Conservation (phyloP, 805 yeast species). For the Cyberlindnera euphorbiae region DNA sequence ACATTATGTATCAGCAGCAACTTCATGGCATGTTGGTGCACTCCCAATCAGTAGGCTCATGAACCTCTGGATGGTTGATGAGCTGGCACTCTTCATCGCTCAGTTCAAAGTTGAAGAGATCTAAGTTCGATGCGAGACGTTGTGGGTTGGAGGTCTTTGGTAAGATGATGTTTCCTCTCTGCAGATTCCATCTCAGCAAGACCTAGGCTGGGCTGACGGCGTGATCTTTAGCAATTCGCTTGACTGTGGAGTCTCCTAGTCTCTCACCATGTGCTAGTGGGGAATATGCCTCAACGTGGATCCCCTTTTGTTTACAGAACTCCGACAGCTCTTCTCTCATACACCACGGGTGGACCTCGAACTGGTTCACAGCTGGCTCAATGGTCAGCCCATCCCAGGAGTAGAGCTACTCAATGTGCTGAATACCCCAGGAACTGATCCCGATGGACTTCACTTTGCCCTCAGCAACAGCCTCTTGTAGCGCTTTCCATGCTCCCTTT, state of each 20-base stretch:
- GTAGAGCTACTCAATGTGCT: conserved; percentile 59
- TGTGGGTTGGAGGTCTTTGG: conserved; percentile 38
- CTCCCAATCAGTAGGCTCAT: conserved; percentile 77
- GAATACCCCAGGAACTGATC: conserved; percentile 66
- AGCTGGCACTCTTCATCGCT: conserved; percentile 35
- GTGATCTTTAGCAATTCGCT: conserved; percentile 36
- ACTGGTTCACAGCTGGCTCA: conserved; percentile 73
- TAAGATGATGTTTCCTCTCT: conserved; percentile 52
- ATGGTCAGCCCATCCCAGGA: conserved; percentile 51
- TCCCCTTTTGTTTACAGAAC: conserved; percentile 40
- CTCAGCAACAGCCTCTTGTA: conserved; percentile 65
- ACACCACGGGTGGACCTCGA: conserved; percentile 53
- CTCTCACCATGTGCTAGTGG: conserved; percentile 56
- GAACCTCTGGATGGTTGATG: conserved; percentile 48
- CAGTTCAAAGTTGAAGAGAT: conserved; percentile 40
- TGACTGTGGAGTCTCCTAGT: conserved; percentile 40
- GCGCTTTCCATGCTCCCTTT: conserved; percentile 63
- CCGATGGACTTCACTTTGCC: conserved; percentile 68
- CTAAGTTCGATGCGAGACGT: conserved; percentile 38
- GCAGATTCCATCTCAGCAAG: conserved; percentile 52
- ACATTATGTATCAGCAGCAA: too few species aligned
- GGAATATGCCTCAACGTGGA: conserved; percentile 55
- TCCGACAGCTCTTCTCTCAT: conserved; percentile 36
- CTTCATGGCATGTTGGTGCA: conserved; percentile 16
- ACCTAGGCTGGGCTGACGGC: conserved; percentile 45